These are phyloP conservation scores for Infundibulicybe gibba DNA, from an alignment of 768 basidiomycete genomes.

Conservation along the genomic window DNA sequence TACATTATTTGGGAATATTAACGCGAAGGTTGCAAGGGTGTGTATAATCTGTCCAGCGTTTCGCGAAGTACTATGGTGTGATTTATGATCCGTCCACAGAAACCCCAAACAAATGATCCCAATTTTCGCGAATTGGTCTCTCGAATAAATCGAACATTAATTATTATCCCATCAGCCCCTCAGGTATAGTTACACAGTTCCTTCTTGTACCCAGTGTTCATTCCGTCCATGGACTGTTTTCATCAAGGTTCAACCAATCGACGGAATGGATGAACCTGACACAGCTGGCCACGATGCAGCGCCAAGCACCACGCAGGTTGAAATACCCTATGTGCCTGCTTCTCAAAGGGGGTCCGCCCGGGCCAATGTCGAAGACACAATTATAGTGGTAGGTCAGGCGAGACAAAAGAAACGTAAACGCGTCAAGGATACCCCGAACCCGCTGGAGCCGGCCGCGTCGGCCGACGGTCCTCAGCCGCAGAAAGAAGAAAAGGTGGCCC, in stretches of 20 bases:
- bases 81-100: too few species aligned
- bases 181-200: constrained; percentile 24
- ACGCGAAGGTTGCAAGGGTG: too few species aligned
- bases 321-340: constrained; percentile 78
- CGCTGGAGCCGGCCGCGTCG: constrained; percentile 6
- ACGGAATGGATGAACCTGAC: constrained; percentile 7
- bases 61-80: too few species aligned
- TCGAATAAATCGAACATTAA: constrained; percentile 66
- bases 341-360: constrained; percentile 36
- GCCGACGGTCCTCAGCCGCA: constrained; percentile 15
- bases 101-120: constrained; percentile 2
- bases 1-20: too few species aligned
- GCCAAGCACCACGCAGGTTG: constrained; percentile 45
- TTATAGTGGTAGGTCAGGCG: constrained; percentile 69
- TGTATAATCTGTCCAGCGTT: too few species aligned
- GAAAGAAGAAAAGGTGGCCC: constrained; percentile 15
- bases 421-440: constrained; percentile 22
- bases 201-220: background rate
- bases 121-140: constrained; percentile 53
- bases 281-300: constrained; percentile 14
- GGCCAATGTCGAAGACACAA: constrained; percentile 42
- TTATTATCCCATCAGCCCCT: constrained; percentile 53
- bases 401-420: constrained; percentile 67
- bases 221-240: background rate
- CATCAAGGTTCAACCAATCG: constrained; percentile 3